Evolutionary conservation across 2,329 filamentous ascomycete species (phyloP).

Genomic region (Penicillium brasilianum): DNA sequence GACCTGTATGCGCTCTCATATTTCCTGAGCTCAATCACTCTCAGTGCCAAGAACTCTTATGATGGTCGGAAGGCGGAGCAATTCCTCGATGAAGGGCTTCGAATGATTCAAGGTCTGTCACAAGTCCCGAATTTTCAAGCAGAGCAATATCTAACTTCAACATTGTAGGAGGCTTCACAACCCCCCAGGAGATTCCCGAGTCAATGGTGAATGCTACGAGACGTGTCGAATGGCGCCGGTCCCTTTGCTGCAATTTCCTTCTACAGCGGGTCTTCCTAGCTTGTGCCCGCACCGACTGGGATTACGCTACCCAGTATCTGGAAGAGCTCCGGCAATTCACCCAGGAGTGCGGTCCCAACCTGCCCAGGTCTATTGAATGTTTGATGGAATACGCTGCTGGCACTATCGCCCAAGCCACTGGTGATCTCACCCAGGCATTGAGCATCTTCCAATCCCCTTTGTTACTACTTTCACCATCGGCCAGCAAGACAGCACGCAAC

Average conservation of each 20-base stretch:
- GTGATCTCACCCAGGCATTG: conserved; percentile 72
- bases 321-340: conserved; percentile 57
- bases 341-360: conserved; percentile 49
- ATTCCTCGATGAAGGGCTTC: conserved; percentile 63
- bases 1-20: conserved; percentile 66
- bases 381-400: conserved; percentile 75
- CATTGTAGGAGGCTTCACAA: conserved; percentile 41
- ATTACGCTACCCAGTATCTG: conserved; percentile 64
- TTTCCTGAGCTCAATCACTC: conserved; percentile 61
- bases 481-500: conserved; percentile 46
- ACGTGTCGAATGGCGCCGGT: conserved; percentile 67
- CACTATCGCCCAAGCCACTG: conserved; percentile 76
- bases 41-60: conserved; percentile 60
- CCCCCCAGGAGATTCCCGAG: conserved; percentile 51
- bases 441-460: conserved; percentile 66
- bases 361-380: conserved; percentile 52
- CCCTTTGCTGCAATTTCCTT: conserved; percentile 70
- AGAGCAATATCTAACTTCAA: conserved; percentile 21
- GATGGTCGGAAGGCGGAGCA: conserved; percentile 60
- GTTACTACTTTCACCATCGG: conserved; percentile 59
- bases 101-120: conserved; percentile 52
- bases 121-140: conserved; percentile 18
- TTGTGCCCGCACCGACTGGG: conserved; percentile 73
- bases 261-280: conserved; percentile 73
- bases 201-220: conserved; percentile 64